Evolutionary conservation across 2,329 filamentous ascomycete genomes (phyloP).

Genomic region (Penicillium concentricum): DNA sequence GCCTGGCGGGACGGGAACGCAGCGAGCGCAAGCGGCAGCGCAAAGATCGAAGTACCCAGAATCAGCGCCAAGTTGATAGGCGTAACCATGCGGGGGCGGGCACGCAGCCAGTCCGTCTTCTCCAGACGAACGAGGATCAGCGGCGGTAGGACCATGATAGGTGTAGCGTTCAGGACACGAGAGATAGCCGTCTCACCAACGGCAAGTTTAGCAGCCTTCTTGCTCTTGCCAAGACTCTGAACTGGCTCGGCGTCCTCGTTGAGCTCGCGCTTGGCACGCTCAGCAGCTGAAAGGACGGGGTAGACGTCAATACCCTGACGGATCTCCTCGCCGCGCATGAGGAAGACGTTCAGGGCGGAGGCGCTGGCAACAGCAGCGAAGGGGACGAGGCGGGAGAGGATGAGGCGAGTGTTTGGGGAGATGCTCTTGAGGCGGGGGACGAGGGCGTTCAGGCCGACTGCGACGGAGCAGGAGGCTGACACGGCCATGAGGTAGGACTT

Average conservation of each 20-base stretch:
- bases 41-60: constrained; percentile 80
- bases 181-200: constrained; percentile 91
- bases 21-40: constrained; percentile 82
- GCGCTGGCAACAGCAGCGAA: constrained; percentile 94
- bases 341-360: constrained; percentile 88
- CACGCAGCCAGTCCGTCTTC: constrained; percentile 76
- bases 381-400: constrained; percentile 84
- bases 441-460: constrained; percentile 83
- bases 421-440: constrained; percentile 80
- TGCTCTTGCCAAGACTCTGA: constrained; percentile 77
- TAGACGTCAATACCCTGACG: constrained; percentile 88
- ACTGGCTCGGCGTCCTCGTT: constrained; percentile 57
- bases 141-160: constrained; percentile 95
- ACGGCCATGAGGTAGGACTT: constrained; percentile 93
- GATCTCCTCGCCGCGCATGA: constrained; percentile 98
- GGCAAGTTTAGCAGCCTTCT: constrained; percentile 81
- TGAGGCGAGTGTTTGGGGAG: constrained; percentile 69
- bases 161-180: constrained; percentile 87
- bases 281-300: constrained; percentile 70
- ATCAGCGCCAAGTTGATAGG: constrained; percentile 88
- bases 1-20: constrained; percentile 90
- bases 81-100: constrained; percentile 71
- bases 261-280: constrained; percentile 64
- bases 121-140: constrained; percentile 82
- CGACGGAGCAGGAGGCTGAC: constrained; percentile 88